Evolutionary conservation across 257 asterid genomes (phyloP), one percentile per base, ranked within the genome.

Genomic region (Asclepias syriaca): DNA sequence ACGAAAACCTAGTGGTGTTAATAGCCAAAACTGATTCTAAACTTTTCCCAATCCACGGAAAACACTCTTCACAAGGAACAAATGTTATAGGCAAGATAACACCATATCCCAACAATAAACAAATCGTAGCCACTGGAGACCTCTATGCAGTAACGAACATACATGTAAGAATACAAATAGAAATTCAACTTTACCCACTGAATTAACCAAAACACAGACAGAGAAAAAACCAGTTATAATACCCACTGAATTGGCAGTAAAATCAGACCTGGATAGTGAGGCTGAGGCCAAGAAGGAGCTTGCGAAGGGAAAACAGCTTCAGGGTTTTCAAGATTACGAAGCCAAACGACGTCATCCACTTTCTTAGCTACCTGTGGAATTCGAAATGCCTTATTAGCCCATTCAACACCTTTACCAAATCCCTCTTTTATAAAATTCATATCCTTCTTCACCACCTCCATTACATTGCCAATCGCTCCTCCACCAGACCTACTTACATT

Each of bases 301-400:
- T 45, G 79, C 27, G 71, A 43, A 15, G 76, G 66, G 11, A 58
- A 46, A 68, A 81, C 72, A 58, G 79, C 85, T 32, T 49, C 63
- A 10, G 88, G 87, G 72, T 91, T 85, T 81, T 94, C 96, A 59
- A 85, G 74, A 76, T 80, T 84, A 69, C 97, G 87, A 57, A 94
- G 87, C 99, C 99, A 94, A 29, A 94, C 63, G 12, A 89, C 74
- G 73, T 94, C 95, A 81, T 91, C 96, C 70, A 88, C 72, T 51
- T 87, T 67, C 77, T 88, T 89, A 0, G 84, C 83, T 21, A 89
- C 79, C 80, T 87, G 78, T 0, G 96, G 88, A 64, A 88, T 70
- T 32, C 84, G 79, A 77, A 91, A 80, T 13, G 88, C 84, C 70
- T 72, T 80, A 66, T 87, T 89, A 16, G 96, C 94, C 97, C 96